Conservation (phyloP, 177 flowering plant genomes). For the Vitis hybrid region DNA sequence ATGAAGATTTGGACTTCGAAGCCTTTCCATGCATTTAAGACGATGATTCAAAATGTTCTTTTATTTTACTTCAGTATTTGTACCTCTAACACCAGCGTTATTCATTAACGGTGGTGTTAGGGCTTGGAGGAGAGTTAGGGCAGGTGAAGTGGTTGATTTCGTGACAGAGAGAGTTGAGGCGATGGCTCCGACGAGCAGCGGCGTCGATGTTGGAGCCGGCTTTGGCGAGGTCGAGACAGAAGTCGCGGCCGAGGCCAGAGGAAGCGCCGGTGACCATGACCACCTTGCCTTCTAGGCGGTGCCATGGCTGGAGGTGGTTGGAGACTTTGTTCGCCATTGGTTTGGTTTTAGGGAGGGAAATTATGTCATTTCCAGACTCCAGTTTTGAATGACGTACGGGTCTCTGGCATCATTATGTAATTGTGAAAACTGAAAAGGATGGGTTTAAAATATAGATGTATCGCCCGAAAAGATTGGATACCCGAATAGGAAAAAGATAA, state of each 20-base stretch:
- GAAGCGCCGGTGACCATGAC: conserved; percentile 60
- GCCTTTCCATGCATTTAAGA: too few relatives aligned
- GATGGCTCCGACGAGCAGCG: conserved; percentile 47
- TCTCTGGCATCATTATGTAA: too few relatives aligned
- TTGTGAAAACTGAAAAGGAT: too few relatives aligned
- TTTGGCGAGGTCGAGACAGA: conserved; percentile 42
- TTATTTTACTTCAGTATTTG: too few relatives aligned
- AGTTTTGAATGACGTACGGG: too few relatives aligned
- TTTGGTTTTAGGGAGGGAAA: too few relatives aligned
- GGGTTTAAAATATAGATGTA: too few relatives aligned
- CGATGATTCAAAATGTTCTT: too few relatives aligned
- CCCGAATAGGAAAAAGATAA: too few relatives aligned
- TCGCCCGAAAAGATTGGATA: too few relatives aligned
- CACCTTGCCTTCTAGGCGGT: conserved; percentile 27
- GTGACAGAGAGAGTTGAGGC: conserved; percentile 41
- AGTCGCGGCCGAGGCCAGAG: conserved; percentile 43
- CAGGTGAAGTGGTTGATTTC: conserved; percentile 28
- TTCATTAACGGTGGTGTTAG: conserved; percentile 28
- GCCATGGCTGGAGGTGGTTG: conserved; percentile 33
- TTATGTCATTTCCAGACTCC: too few relatives aligned
- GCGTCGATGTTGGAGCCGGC: conserved; percentile 43
- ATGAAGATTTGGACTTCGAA: too few relatives aligned
- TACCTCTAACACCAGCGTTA: conserved; percentile 60
- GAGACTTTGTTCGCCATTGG: conserved; percentile 9
- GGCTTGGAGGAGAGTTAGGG: background rate